Percentiles rank a stretch among this genome's conserved stretches.
phyloP scores from a whole-genome alignment of 2,329 filamentous ascomycete species.

The Drechslera avenae region DNA sequence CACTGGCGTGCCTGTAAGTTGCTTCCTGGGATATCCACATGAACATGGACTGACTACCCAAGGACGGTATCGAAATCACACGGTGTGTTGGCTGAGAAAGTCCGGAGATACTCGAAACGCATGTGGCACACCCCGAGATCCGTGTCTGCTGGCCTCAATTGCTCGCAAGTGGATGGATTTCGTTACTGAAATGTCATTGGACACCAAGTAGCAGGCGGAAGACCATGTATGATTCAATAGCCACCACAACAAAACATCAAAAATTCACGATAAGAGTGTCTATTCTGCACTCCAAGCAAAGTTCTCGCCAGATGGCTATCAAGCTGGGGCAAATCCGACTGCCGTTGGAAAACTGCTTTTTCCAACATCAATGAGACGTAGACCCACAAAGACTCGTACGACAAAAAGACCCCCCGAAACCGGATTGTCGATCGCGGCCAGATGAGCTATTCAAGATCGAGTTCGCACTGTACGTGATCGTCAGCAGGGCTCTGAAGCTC shows the following conservation, averaged over 20 bases:
- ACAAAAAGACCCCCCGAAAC: slow-evolving; percentile 4
- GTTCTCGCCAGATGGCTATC: not conserved
- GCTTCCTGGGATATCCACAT: not conserved
- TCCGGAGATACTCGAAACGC: not conserved
- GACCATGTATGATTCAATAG: not conserved
- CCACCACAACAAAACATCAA: not conserved
- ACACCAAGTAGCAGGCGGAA: not conserved
- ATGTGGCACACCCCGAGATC: not conserved
- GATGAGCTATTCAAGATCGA: not conserved
- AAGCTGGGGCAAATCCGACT: not conserved
- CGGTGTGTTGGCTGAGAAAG: slow-evolving; percentile 52
- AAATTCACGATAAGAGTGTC: not conserved
- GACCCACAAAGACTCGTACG: slow-evolving; percentile 2
- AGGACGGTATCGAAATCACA: slow-evolving; percentile 73
- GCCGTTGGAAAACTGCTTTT: no score
- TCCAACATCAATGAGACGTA: no score
- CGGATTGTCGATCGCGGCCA: slow-evolving; percentile 10
- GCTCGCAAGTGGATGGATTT: not conserved
- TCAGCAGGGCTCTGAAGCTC: slow-evolving; percentile 1
- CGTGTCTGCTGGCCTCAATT: no score
- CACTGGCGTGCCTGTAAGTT: slow-evolving; percentile 66
- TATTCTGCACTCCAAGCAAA: not conserved
- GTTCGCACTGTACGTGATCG: slow-evolving; percentile 4
- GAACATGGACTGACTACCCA: slow-evolving; percentile 6
- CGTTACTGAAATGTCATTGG: not conserved